Conservation (phyloP, 495 filamentous ascomycete genomes). For the Aspergillus mulundensis region DNA sequence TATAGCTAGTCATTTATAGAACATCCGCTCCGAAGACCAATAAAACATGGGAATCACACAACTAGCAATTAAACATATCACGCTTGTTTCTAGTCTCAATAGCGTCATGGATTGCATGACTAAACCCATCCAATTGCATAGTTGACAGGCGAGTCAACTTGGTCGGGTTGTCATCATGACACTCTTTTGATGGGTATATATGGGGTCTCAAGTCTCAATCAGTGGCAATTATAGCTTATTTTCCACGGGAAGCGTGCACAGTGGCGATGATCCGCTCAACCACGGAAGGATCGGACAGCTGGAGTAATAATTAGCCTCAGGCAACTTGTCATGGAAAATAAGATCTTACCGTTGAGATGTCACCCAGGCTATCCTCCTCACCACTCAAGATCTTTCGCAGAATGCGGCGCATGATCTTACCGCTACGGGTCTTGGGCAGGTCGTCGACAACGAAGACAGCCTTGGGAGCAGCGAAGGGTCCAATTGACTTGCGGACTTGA, state of each 20-base stretch:
- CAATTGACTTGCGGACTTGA: constrained; percentile 95
- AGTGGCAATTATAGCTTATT: constrained; percentile 34
- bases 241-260: constrained; percentile 62
- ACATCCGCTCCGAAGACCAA: constrained; percentile 14
- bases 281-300: constrained; percentile 87
- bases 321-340: background rate
- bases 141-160: background rate
- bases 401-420: constrained; percentile 99
- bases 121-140: background rate
- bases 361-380: constrained; percentile 94
- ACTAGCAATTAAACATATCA: constrained; percentile 3
- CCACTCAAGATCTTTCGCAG: constrained; percentile 93
- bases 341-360: constrained; percentile 77
- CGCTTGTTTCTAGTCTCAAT: background rate
- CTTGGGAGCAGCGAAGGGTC: constrained; percentile 95
- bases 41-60: constrained; percentile 19
- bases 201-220: constrained; percentile 11
- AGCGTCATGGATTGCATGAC: background rate
- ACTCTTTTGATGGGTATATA: constrained; percentile 9
- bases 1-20: constrained; percentile 11
- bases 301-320: constrained; percentile 30
- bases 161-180: background rate
- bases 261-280: constrained; percentile 83
- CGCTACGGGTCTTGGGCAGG: constrained; percentile 91
- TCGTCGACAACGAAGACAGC: constrained; percentile 85